Conservation (phyloP, 306 rosid species). For the Cajanus cajan region DNA sequence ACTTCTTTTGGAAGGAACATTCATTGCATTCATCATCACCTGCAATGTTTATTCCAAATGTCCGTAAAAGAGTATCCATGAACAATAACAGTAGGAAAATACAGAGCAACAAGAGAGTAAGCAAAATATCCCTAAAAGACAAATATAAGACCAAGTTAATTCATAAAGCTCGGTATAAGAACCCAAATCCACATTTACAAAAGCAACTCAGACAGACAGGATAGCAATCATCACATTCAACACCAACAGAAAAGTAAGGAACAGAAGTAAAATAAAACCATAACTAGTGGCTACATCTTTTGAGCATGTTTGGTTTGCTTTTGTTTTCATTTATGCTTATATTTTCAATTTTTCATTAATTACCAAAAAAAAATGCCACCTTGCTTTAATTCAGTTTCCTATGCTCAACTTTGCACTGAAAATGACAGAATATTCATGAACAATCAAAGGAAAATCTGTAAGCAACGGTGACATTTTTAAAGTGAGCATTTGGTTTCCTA, state of each 20-base stretch:
- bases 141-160: slow-evolving; percentile 1
- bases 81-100: slow-evolving; percentile 19
- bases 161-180: background rate
- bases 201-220: slow-evolving; percentile 20
- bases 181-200: background rate
- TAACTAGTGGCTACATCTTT: background rate
- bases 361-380: background rate
- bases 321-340: background rate
- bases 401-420: background rate
- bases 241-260: background rate
- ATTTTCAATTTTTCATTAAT: background rate
- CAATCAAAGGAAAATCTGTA: background rate
- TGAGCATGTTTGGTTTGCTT: background rate
- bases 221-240: background rate
- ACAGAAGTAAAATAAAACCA: background rate
- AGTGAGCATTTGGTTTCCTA: background rate
- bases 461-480: background rate
- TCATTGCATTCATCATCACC: slow-evolving; percentile 99
- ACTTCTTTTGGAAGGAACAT: slow-evolving; percentile 98
- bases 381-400: background rate
- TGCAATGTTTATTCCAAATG: slow-evolving; percentile 43
- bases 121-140: background rate
- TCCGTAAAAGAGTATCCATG: slow-evolving; percentile 23
- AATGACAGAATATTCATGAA: background rate
- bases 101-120: background rate